Percentiles rank a stretch among this genome's conserved stretches.
Evolutionary conservation across 352 stramenopile genomes (phyloP).

Genomic region (Aphanomyces astaci): DNA sequence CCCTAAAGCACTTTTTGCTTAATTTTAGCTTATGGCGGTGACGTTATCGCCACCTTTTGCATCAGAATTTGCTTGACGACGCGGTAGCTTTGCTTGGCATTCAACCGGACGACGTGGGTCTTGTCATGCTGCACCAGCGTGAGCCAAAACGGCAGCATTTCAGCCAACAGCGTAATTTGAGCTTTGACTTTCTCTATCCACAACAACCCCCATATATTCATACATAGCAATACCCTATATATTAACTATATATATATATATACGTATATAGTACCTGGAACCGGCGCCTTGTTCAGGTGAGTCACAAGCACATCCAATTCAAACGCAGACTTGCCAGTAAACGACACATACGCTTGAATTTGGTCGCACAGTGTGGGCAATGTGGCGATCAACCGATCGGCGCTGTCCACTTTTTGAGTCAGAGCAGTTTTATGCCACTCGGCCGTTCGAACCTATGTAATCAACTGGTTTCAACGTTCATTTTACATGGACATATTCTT

Average conservation of each 20-base stretch:
- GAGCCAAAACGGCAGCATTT: conserved; percentile 65
- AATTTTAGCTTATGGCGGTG: no score
- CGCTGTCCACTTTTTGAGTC: conserved; percentile 37
- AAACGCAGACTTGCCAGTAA: conserved; percentile 58
- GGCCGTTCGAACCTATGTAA: conserved; percentile 40
- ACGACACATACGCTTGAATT: conserved; percentile 59
- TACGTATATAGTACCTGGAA: conserved; percentile 21
- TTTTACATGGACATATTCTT: background rate
- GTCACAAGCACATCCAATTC: conserved; percentile 36
- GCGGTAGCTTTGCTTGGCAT: conserved; percentile 14
- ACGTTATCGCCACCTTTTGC: no score
- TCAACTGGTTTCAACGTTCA: background rate
- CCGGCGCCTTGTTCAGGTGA: conserved; percentile 40
- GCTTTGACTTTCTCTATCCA: conserved; percentile 46
- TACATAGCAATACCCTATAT: background rate
- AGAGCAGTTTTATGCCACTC: conserved; percentile 40
- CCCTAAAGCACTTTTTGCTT: no score
- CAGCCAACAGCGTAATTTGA: conserved; percentile 61
- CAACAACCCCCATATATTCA: conserved; percentile 9
- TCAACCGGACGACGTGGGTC: conserved; percentile 8
- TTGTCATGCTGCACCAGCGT: conserved; percentile 47
- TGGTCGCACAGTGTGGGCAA: conserved; percentile 69
- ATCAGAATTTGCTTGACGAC: conserved; percentile 12
- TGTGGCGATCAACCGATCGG: conserved; percentile 43
- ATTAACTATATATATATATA: no score